phyloP scores from a whole-genome alignment of 2,329 filamentous ascomycete species.

The Fusarium temperatum region DNA sequence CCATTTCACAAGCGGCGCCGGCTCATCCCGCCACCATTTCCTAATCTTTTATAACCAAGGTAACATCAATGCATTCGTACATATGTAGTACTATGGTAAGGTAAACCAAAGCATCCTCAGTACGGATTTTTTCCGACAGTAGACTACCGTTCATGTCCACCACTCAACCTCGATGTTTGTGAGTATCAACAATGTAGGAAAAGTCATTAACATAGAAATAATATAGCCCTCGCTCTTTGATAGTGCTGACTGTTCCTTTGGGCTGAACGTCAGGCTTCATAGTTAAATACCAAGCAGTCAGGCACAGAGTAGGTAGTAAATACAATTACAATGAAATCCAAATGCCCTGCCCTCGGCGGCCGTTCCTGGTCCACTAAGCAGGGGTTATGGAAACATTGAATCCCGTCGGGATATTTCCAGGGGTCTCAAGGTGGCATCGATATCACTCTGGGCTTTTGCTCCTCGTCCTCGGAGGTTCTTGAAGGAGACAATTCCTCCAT shows the following conservation, averaged over 20 bases:
- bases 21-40: constrained; percentile 23
- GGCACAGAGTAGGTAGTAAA: neutral
- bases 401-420: constrained; percentile 10
- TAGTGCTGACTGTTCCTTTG: neutral
- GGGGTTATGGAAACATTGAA: constrained; percentile 3
- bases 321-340: neutral
- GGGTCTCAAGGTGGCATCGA: constrained; percentile 10
- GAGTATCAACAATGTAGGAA: neutral
- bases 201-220: neutral
- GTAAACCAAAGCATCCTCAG: neutral
- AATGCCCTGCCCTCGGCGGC: neutral
- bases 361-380: constrained; percentile 3
- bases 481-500: constrained; percentile 18
- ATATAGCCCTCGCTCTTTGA: neutral
- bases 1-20: constrained; percentile 23
- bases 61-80: neutral
- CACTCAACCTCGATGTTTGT: neutral
- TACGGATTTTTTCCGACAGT: neutral
- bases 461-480: neutral
- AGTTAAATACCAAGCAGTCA: neutral
- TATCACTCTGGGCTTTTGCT: neutral
- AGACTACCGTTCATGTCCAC: too few species aligned
- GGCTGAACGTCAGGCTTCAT: neutral
- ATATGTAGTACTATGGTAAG: neutral
- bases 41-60: constrained; percentile 1